Percentiles rank a stretch among this genome's conserved stretches.
These are phyloP conservation scores for Hysterangium stoloniferum DNA, from an alignment of 768 basidiomycete species.

Conservation along the genomic window DNA sequence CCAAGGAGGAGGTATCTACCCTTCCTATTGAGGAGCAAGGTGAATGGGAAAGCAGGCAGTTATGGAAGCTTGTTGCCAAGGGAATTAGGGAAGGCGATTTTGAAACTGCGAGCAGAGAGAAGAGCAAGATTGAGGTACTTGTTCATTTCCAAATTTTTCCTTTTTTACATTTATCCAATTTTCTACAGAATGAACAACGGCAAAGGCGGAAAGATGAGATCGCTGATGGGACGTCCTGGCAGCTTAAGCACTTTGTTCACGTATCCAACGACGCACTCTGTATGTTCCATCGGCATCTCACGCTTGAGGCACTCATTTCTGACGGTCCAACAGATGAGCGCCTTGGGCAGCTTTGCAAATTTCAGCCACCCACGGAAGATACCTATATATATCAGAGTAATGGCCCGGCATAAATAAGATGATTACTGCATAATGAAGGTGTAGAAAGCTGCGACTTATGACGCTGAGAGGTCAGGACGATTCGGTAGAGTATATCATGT, in stretches of 20 bases:
- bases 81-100: slow-evolving; percentile 91
- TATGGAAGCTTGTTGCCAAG: slow-evolving; percentile 83
- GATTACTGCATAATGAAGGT: too few relatives aligned
- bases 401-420: slow-evolving; percentile 2
- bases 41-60: slow-evolving; percentile 72
- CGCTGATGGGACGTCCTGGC: slow-evolving; percentile 65
- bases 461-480: too few relatives aligned
- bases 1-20: slow-evolving; percentile 71
- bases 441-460: too few relatives aligned
- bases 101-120: slow-evolving; percentile 82
- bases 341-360: slow-evolving; percentile 55
- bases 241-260: slow-evolving; percentile 68
- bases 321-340: slow-evolving; percentile 44
- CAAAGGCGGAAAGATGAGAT: slow-evolving; percentile 79
- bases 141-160: background rate
- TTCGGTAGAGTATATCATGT: too few relatives aligned
- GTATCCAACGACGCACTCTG: slow-evolving; percentile 67
- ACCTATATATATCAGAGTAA: slow-evolving; percentile 52
- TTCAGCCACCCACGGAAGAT: slow-evolving; percentile 67
- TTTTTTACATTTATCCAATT: background rate
- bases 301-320: slow-evolving; percentile 1
- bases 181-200: slow-evolving; percentile 77
- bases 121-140: slow-evolving; percentile 82
- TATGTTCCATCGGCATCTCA: slow-evolving; percentile 29
- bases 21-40: slow-evolving; percentile 41